These are phyloP conservation scores for Tetrastigma voinierianum DNA, from an alignment of 164 flowering plant genomes.

Conservation along the genomic window DNA sequence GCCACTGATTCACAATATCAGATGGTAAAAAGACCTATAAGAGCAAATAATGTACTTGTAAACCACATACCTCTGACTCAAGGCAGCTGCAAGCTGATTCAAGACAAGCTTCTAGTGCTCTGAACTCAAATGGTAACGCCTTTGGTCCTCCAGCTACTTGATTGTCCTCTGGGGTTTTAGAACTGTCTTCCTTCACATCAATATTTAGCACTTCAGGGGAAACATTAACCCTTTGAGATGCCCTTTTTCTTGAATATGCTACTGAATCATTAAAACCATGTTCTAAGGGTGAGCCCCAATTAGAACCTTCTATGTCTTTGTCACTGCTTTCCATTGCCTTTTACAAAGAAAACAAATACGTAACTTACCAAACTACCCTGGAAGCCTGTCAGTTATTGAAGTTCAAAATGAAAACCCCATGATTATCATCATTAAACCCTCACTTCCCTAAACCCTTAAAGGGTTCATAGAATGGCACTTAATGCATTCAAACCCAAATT, in stretches of 20 bases:
- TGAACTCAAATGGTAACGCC: slow-evolving; percentile 43
- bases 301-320: slow-evolving; percentile 4
- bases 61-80: slow-evolving; percentile 37
- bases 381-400: too few species aligned
- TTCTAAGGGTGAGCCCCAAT: background rate
- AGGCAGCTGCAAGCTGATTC: slow-evolving; percentile 47
- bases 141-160: slow-evolving; percentile 22
- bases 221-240: background rate
- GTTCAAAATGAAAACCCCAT: too few species aligned
- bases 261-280: too few species aligned
- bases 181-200: slow-evolving; percentile 1
- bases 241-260: background rate
- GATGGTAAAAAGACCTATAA: background rate
- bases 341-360: background rate
- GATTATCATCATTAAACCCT: too few species aligned
- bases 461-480: too few species aligned
- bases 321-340: slow-evolving; percentile 21
- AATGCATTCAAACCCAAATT: too few species aligned
- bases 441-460: too few species aligned
- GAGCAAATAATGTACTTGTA: background rate
- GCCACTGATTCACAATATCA: background rate
- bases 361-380: background rate
- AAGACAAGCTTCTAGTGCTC: slow-evolving; percentile 50
- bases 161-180: slow-evolving; percentile 7
- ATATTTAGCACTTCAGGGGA: background rate